Conservation (phyloP, 352 stramenopile species). For the Phytophthora litchii region DNA sequence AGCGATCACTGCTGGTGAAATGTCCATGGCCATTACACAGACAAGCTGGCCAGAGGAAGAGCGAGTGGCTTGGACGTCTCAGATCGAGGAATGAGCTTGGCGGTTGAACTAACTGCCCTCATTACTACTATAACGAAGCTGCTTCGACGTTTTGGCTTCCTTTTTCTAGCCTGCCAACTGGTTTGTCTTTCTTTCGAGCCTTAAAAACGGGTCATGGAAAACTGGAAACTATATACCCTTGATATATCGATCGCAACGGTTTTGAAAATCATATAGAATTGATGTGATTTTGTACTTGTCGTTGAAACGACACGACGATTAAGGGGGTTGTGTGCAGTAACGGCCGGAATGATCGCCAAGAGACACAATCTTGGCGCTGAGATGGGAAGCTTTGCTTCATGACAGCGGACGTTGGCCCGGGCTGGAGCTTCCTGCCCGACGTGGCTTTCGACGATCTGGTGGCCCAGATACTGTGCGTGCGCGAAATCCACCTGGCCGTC, state of each 20-base stretch:
- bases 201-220: neutral
- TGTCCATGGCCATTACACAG: neutral
- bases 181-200: neutral
- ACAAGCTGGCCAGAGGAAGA: neutral
- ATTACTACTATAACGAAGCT: neutral
- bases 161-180: neutral
- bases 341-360: constrained; percentile 3
- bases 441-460: constrained; percentile 54
- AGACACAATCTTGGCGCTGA: constrained; percentile 8
- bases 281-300: neutral
- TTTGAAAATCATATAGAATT: neutral
- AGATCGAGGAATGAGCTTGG: constrained; percentile 21
- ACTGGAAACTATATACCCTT: no score
- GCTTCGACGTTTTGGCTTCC: constrained; percentile 4
- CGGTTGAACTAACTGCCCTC: constrained; percentile 13
- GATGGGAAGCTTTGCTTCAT: constrained; percentile 28
- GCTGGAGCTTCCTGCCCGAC: constrained; percentile 41
- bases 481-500: neutral
- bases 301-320: neutral
- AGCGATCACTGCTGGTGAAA: constrained; percentile 58
- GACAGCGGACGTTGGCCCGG: constrained; percentile 4
- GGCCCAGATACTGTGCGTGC: constrained; percentile 56
- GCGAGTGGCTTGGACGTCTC: constrained; percentile 4
- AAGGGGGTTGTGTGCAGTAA: neutral
- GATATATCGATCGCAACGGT: no score